Percentiles rank a stretch among this genome's conserved stretches.
These are phyloP conservation scores for Suhomyces anneliseae DNA, from an alignment of 1,139 yeast genomes.

Conservation along the genomic window DNA sequence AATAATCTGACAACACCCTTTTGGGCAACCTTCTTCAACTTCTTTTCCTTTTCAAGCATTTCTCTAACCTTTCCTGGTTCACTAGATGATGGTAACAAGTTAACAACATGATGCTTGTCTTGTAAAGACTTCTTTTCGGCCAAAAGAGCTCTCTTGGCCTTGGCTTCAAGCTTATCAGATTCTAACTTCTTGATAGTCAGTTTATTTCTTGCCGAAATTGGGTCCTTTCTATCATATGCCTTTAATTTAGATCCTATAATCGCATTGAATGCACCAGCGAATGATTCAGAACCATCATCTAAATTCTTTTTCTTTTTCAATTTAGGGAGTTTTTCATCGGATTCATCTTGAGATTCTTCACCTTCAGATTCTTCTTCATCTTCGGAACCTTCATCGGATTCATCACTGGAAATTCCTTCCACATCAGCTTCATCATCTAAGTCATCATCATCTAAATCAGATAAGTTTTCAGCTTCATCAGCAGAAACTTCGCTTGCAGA, in stretches of 20 bases:
- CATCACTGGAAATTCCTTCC: slow-evolving; percentile 16
- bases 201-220: slow-evolving; percentile 81
- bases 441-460: slow-evolving; percentile 16
- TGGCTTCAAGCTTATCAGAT: slow-evolving; percentile 75
- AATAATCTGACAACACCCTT: slow-evolving; percentile 90
- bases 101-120: slow-evolving; percentile 66
- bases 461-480: slow-evolving; percentile 5
- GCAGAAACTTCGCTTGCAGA: slow-evolving; percentile 5
- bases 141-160: slow-evolving; percentile 71
- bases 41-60: slow-evolving; percentile 67
- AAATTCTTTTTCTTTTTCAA: slow-evolving; percentile 55
- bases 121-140: slow-evolving; percentile 70
- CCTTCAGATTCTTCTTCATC: slow-evolving; percentile 17
- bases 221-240: slow-evolving; percentile 85
- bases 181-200: slow-evolving; percentile 71
- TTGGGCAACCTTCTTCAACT: slow-evolving; percentile 81
- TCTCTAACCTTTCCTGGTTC: slow-evolving; percentile 54
- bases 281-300: slow-evolving; percentile 70
- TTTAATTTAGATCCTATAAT: slow-evolving; percentile 83
- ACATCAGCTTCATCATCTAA: slow-evolving; percentile 17
- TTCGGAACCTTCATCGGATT: slow-evolving; percentile 16
- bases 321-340: slow-evolving; percentile 43
- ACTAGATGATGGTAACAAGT: slow-evolving; percentile 62
- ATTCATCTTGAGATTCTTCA: slow-evolving; percentile 22
- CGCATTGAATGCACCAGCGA: slow-evolving; percentile 81